Conservation (phyloP, 1,284 basidiomycete species). For the Pholiota adiposa region DNA sequence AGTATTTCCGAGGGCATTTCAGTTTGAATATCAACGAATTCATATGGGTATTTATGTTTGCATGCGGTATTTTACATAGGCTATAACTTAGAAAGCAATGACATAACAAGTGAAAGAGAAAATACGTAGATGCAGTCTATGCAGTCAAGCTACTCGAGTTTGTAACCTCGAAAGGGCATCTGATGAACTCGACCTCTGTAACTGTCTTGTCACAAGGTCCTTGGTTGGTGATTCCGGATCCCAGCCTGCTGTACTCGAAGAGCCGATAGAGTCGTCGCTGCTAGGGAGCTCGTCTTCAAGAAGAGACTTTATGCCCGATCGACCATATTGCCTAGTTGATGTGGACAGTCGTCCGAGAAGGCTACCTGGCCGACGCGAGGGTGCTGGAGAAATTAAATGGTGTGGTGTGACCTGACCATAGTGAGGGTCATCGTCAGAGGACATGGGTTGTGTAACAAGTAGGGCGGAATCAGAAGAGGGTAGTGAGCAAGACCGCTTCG, state of each 20-base stretch:
- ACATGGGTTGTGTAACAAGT: slow-evolving; percentile 19
- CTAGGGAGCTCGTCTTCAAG: slow-evolving; percentile 21
- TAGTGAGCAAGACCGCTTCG: slow-evolving; percentile 9
- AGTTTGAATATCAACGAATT: too few species aligned
- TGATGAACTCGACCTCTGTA: slow-evolving; percentile 18
- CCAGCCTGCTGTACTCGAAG: slow-evolving; percentile 12
- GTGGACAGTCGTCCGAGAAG: neutral
- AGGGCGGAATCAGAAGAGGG: slow-evolving; percentile 14
- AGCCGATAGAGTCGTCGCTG: slow-evolving; percentile 25
- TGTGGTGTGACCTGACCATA: slow-evolving; percentile 70
- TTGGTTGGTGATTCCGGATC: slow-evolving; percentile 29
- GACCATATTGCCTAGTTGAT: neutral
- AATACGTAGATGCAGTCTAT: neutral
- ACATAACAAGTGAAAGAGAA: neutral
- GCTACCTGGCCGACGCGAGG: slow-evolving; percentile 11
- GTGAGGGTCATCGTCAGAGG: slow-evolving; percentile 66
- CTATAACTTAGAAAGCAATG: slow-evolving; percentile 6
- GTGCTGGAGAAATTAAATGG: slow-evolving; percentile 62
- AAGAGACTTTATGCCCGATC: slow-evolving; percentile 9
- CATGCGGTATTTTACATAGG: neutral
- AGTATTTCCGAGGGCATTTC: too few species aligned
- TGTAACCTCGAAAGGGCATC: neutral
- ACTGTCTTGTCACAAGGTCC: slow-evolving; percentile 20
- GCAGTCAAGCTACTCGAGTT: neutral
- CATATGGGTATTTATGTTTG: too few species aligned